These are phyloP conservation scores for Penium margaritaceum DNA, from an alignment of 139 green algal genomes.

Conservation along the genomic window DNA sequence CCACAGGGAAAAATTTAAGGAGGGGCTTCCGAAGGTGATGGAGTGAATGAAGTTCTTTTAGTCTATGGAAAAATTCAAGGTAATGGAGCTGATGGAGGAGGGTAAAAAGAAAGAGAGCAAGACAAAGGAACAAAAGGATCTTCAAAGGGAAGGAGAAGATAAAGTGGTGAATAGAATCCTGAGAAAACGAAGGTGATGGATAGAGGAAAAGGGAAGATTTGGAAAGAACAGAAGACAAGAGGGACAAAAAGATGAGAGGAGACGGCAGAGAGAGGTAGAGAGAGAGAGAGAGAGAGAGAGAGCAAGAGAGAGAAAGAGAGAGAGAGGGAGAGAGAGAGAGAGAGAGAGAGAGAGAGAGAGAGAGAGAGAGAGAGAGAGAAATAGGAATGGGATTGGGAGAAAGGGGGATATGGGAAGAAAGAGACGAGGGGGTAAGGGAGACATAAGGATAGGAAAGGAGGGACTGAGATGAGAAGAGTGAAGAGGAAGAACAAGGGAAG, in stretches of 20 bases:
- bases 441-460: no score
- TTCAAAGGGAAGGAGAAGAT: background rate
- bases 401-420: background rate
- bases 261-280: background rate
- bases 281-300: background rate
- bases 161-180: background rate
- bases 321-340: slow-evolving; percentile 16
- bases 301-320: background rate
- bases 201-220: background rate
- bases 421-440: no score
- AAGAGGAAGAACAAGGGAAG: no score
- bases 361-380: background rate
- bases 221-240: background rate
- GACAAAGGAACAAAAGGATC: no score
- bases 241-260: background rate
- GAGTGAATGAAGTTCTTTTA: no score
- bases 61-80: no score
- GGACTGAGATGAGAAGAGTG: no score
- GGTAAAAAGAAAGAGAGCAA: no score
- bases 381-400: background rate
- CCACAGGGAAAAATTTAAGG: no score
- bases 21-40: no score
- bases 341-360: slow-evolving; percentile 18
- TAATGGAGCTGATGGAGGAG: no score
- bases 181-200: background rate